Percentiles rank a stretch among this genome's conserved stretches.
phyloP scores from a whole-genome alignment of 495 filamentous ascomycete species.

The Staphylotrichum longicolle region DNA sequence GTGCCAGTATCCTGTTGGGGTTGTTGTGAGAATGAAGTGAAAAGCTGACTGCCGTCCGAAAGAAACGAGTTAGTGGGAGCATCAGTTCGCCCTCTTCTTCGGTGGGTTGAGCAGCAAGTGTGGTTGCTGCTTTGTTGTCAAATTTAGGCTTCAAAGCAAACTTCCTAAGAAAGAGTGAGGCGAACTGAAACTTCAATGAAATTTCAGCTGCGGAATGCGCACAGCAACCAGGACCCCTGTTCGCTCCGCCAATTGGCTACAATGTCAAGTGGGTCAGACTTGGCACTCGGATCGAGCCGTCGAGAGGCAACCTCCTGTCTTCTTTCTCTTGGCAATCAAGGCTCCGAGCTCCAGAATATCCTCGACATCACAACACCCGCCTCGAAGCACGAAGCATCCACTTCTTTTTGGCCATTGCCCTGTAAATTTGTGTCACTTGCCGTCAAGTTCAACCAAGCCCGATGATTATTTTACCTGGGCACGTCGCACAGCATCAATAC shows the following conservation, averaged over 20 bases:
- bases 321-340: background rate
- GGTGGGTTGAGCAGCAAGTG: no score
- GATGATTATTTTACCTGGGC: no score
- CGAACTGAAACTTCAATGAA: slow-evolving; percentile 15
- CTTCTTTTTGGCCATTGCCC: no score
- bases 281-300: slow-evolving; percentile 9
- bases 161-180: background rate
- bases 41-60: slow-evolving; percentile 2
- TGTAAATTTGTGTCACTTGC: no score
- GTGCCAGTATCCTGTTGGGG: slow-evolving; percentile 7
- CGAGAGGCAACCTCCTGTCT: background rate
- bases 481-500: no score
- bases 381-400: no score
- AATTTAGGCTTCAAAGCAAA: background rate
- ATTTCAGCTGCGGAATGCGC: background rate
- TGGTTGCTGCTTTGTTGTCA: background rate
- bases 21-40: background rate
- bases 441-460: no score
- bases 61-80: slow-evolving; percentile 8
- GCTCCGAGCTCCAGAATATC: background rate
- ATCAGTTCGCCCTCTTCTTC: background rate
- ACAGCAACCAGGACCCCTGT: slow-evolving; percentile 2
- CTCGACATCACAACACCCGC: no score
- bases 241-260: background rate
- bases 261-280: slow-evolving; percentile 6